Evolutionary conservation across 225 moss, liverwort and hornwort genomes (phyloP), one percentile per base, ranked within the genome.

Genomic region (Polytrichum formosum): DNA sequence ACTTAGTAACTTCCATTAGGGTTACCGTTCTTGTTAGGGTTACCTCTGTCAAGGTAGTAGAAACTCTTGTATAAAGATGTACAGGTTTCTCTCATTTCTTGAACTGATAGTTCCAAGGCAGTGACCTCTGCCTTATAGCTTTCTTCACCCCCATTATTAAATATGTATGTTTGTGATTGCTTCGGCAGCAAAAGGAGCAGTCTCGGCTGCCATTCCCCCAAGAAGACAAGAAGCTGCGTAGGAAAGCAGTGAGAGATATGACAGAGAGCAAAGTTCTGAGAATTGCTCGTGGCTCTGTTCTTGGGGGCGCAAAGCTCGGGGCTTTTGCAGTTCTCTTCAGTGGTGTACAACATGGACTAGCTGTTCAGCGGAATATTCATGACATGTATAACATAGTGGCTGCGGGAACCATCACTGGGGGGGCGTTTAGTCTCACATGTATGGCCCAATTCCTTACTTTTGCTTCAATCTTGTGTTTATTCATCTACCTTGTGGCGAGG

Each of bases 231-330:
- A 5, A 29, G 33, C 72, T 70, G 70, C 88, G 71, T 28, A 84
- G 93, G 46, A 91, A 85, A 64, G 73, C 87, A 54, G 87, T 93
- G 75, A 87, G 96, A 80, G 93, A 93, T 75, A 78, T 96, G 82
- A 81, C 89, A 73, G 96, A 93, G 77, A 85, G 87, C 63, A 91
- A 87, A 79, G 84, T 96, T 46, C 74, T 96, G 26, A 87, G 96
- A 55, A 93, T 96, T 27, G 89, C 96, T 6, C 87, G 91, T 60
- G 96, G 96, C 5, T 88, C 90, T 31, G 85, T 96, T 25, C 71
- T 90, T 4, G 96, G 96, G 31, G 96, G 96, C 68, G 96, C 91
- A 26, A 87, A 83, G 64, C 84, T 96, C 75, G 96, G 96, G 66
- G 74, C 89, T 23, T 96, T 96, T 74, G 88, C 89, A 23, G 96